Evolutionary conservation across 1,284 basidiomycete species (phyloP).

Genomic region (Sanghuangporus sanghuang): DNA sequence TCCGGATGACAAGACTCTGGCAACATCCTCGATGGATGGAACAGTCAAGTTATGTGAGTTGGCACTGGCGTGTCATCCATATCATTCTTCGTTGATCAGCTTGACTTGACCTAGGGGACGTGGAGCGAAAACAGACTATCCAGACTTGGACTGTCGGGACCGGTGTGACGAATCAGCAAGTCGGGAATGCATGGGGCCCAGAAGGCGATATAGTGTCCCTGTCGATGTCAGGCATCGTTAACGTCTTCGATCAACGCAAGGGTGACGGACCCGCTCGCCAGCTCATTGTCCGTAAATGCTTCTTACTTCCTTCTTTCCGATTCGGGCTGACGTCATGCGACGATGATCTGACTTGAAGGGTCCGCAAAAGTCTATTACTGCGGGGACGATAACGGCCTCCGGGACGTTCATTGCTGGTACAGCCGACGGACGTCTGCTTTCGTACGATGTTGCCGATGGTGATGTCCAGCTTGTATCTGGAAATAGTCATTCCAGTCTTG

Average conservation of each 20-base stretch:
- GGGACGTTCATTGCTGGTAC: constrained; percentile 78
- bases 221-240: constrained; percentile 80
- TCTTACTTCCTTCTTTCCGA: neutral
- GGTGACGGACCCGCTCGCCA: constrained; percentile 55
- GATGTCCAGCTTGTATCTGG: constrained; percentile 54
- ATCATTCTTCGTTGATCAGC: neutral
- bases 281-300: constrained; percentile 45
- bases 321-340: neutral
- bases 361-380: constrained; percentile 77
- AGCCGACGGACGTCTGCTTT: constrained; percentile 77
- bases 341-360: constrained; percentile 40
- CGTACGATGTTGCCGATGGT: constrained; percentile 46
- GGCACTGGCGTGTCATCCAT: neutral
- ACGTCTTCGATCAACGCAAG: constrained; percentile 76
- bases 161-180: constrained; percentile 74
- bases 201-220: constrained; percentile 77
- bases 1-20: constrained; percentile 66
- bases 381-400: constrained; percentile 43
- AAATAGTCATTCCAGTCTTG: constrained; percentile 64
- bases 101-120: constrained; percentile 59
- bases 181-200: constrained; percentile 82
- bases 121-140: constrained; percentile 60
- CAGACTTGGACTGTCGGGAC: constrained; percentile 70
- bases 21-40: constrained; percentile 85
- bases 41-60: constrained; percentile 81